Evolutionary conservation across 2,329 filamentous ascomycete genomes (phyloP).

Genomic region (Aspergillus pseudoterreus): DNA sequence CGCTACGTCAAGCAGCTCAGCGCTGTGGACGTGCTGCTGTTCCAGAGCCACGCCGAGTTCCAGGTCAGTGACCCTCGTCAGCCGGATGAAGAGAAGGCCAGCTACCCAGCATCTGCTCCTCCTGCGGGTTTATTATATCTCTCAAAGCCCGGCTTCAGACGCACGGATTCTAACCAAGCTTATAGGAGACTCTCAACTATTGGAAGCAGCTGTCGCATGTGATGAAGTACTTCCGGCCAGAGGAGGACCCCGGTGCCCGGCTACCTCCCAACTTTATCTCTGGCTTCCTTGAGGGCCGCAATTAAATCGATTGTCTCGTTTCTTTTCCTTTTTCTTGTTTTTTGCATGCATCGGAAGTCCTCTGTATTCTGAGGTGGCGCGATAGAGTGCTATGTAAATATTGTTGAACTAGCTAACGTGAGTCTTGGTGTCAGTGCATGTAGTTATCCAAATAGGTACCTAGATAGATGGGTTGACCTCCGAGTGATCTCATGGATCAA

Average conservation of each 20-base stretch:
- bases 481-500: not conserved
- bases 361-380: slow-evolving; percentile 12
- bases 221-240: slow-evolving; percentile 92
- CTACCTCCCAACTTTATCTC: slow-evolving; percentile 88
- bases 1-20: slow-evolving; percentile 86
- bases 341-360: slow-evolving; percentile 18
- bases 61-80: slow-evolving; percentile 59
- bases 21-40: slow-evolving; percentile 83
- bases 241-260: slow-evolving; percentile 71
- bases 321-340: slow-evolving; percentile 11
- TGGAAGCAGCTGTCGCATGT: slow-evolving; percentile 97
- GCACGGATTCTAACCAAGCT: not conserved
- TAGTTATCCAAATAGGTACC: not conserved
- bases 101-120: too few relatives aligned
- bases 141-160: not conserved
- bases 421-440: not conserved
- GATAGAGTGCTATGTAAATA: slow-evolving; percentile 36
- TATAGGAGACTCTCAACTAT: slow-evolving; percentile 94
- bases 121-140: not conserved
- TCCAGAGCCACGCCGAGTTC: slow-evolving; percentile 88
- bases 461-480: not conserved
- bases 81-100: too few relatives aligned
- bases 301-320: slow-evolving; percentile 25
- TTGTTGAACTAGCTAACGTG: slow-evolving; percentile 29
- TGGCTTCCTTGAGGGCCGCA: slow-evolving; percentile 86